Evolutionary conservation across 2,329 filamentous ascomycete species (phyloP).

Genomic region (Epichloe glyceriae): DNA sequence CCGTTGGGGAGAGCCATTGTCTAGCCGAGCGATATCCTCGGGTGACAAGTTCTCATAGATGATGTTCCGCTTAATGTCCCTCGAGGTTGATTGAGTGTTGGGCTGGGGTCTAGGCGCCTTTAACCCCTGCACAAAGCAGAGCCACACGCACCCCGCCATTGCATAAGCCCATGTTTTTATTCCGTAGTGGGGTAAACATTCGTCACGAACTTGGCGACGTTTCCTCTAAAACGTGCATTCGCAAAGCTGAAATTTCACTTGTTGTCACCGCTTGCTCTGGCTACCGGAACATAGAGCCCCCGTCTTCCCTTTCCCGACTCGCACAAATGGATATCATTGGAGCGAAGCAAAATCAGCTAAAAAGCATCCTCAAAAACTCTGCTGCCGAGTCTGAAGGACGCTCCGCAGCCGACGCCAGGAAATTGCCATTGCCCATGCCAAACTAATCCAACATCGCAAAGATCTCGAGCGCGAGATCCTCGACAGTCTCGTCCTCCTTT

Average conservation of each 20-base stretch:
- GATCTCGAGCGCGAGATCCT: conserved; percentile 64
- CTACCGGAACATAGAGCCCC: too few species aligned
- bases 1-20: too few species aligned
- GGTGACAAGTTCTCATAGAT: too few species aligned
- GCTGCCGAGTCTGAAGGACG: conserved; percentile 11
- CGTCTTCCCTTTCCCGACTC: background rate
- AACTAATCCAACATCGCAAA: conserved; percentile 70
- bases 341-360: conserved; percentile 24
- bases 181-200: background rate
- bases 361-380: conserved; percentile 49
- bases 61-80: too few species aligned
- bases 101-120: too few species aligned
- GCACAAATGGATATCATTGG: conserved; percentile 13
- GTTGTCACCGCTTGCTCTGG: background rate
- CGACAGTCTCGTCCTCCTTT: conserved; percentile 56
- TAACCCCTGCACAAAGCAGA: too few species aligned
- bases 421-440: conserved; percentile 70
- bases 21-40: too few species aligned
- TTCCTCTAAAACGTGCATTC: too few species aligned
- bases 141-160: too few species aligned
- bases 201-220: background rate
- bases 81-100: too few species aligned
- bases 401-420: conserved; percentile 32
- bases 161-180: too few species aligned
- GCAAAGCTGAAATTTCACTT: background rate